Conservation (phyloP, 352 stramenopile species). For the Phytophthora palmivora region DNA sequence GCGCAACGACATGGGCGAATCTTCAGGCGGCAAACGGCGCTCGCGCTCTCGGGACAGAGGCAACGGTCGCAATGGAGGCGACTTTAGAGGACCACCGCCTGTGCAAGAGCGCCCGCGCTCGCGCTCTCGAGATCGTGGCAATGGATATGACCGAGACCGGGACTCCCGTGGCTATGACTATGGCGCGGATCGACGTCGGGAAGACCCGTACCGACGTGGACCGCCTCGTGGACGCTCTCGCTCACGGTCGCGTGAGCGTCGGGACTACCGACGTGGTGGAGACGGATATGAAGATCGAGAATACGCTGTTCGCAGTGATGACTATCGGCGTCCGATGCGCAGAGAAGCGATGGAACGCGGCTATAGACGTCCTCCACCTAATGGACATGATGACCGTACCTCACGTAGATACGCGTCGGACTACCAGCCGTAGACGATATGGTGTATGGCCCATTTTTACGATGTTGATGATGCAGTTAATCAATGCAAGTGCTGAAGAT, state of each 20-base stretch:
- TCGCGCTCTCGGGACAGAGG: slow-evolving; percentile 31
- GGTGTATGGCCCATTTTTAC: slow-evolving; percentile 4
- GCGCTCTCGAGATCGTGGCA: slow-evolving; percentile 29
- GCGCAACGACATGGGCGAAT: slow-evolving; percentile 25
- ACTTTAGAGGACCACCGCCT: slow-evolving; percentile 21
- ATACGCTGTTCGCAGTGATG: slow-evolving; percentile 33
- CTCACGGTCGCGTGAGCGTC: slow-evolving; percentile 36
- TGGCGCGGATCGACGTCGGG: slow-evolving; percentile 24
- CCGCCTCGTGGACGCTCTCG: slow-evolving; percentile 24
- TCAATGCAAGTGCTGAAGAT: slow-evolving; percentile 2
- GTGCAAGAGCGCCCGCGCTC: slow-evolving; percentile 35
- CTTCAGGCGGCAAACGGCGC: slow-evolving; percentile 28
- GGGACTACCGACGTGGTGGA: slow-evolving; percentile 25
- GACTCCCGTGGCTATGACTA: slow-evolving; percentile 13
- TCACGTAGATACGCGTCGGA: slow-evolving; percentile 55
- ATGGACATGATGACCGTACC: slow-evolving; percentile 66
- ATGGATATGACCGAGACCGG: slow-evolving; percentile 18
- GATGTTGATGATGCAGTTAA: slow-evolving; percentile 13
- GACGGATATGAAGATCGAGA: slow-evolving; percentile 50
- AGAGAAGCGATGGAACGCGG: slow-evolving; percentile 41
- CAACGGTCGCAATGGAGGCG: slow-evolving; percentile 14
- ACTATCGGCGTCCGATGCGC: too few species aligned
- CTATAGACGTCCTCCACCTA: slow-evolving; percentile 43
- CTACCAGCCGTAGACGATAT: slow-evolving; percentile 47
- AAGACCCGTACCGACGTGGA: slow-evolving; percentile 28